Evolutionary conservation across 768 basidiomycete species (phyloP), one percentile per base, ranked within the genome.

Genomic region (Scleroderma citrinum): DNA sequence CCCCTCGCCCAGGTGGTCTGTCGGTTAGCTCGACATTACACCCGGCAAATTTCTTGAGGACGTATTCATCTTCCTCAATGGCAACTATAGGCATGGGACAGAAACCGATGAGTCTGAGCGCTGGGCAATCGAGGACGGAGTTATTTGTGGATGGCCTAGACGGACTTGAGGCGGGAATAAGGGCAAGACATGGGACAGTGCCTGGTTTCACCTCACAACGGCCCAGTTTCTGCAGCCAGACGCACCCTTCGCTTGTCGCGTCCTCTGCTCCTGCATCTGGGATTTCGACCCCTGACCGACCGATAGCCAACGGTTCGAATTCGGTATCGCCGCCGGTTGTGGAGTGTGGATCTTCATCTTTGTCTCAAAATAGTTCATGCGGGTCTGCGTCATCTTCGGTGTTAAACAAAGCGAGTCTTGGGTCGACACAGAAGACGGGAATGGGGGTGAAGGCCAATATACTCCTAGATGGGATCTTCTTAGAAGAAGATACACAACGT

Each of bases 201-300:
- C 45, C 64, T 38, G 50, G 52, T 37, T 50, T 56, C 8, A 51
- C 50, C 20, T 56, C 57, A 5, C 64, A 64, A 35, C 49, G 61
- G 19, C 26, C 63, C 14, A 61, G 52, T 29, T 47, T 65, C 41
- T 57, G 59, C 10, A 49, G 52, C 31, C 49, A 56, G 46, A 40
- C 50, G 7, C 47, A 54, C 17, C 51, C 45, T 17, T 61, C 61
- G 5, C 54, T 63, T 38, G 51, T 55, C 31, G 49, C 50, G 13
- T 43, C 50, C 11, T 35, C 24, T 47, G 39, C 54, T 5, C 47
- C 51, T 29, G 51, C 48, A 1, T 56, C 63, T 29, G 47, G 49
- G 38, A 23, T 39, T 16, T 20, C 41, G 2, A 16, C 47, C 19
- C 49, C 65, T 3, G 63, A 65, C 21, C 54, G 57, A 46, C 47